A percentile compares a stretch with the other conserved stretches of the same genome.
Evolutionary conservation across 2,329 filamentous ascomycete genomes (phyloP).

Genomic region (Hymenoscyphus scutula): DNA sequence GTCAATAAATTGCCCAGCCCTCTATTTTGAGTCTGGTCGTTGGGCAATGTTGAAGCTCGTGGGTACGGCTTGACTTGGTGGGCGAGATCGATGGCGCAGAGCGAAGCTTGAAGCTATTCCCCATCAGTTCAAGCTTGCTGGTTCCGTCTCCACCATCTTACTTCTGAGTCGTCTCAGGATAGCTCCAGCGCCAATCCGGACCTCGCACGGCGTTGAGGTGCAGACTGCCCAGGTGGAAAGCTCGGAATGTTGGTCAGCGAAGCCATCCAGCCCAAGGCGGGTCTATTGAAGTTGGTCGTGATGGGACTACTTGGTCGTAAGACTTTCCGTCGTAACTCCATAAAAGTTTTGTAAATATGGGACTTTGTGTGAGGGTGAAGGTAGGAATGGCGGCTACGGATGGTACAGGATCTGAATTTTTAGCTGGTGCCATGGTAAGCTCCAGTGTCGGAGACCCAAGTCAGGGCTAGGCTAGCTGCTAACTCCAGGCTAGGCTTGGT

Average conservation of each 20-base stretch:
- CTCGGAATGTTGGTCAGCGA: slow-evolving; percentile 25
- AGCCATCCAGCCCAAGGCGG: slow-evolving; percentile 19
- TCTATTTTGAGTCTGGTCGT: not conserved
- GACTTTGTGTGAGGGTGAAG: not conserved
- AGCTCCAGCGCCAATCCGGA: slow-evolving; percentile 20
- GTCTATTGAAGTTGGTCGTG: slow-evolving; percentile 5
- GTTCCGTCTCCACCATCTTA: slow-evolving; percentile 16
- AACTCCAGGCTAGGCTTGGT: not conserved
- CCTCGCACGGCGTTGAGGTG: slow-evolving; percentile 12
- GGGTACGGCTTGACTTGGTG: slow-evolving; percentile 1
- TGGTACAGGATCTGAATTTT: not conserved
- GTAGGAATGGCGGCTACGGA: not conserved
- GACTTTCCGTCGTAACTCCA: slow-evolving; percentile 2
- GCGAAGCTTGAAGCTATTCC: slow-evolving; percentile 18
- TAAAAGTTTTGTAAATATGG: slow-evolving; percentile 8
- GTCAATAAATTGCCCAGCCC: not conserved
- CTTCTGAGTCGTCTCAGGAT: slow-evolving; percentile 22
- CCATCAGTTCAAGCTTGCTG: slow-evolving; percentile 22
- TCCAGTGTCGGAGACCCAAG: not conserved
- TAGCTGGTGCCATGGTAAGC: not conserved
- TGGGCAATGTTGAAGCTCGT: not conserved
- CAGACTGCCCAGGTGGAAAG: slow-evolving; percentile 19
- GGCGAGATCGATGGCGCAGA: slow-evolving; percentile 3
- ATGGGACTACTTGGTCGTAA: not conserved
- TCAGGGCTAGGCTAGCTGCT: not conserved